A percentile compares a stretch with the other conserved stretches of the same genome.
Evolutionary conservation across 495 filamentous ascomycete genomes (phyloP).

Genomic region (Aspergillus baeticus): DNA sequence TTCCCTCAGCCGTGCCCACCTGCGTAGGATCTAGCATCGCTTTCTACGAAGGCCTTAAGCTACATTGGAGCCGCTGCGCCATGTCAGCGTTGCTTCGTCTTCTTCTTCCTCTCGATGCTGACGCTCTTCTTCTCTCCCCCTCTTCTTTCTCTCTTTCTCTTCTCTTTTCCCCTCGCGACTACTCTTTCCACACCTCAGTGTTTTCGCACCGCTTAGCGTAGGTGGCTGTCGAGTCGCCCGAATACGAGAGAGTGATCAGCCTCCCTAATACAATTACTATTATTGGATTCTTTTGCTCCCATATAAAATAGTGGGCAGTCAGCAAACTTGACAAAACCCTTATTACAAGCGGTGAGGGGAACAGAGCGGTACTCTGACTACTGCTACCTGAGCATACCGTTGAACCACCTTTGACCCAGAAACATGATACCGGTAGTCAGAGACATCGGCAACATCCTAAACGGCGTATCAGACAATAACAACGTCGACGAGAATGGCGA

Average conservation of each 20-base stretch:
- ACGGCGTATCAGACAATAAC: too few relatives aligned
- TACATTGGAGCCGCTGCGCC: slow-evolving; percentile 17
- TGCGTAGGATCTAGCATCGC: background rate
- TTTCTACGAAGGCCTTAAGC: slow-evolving; percentile 6
- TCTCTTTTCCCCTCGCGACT: slow-evolving; percentile 19
- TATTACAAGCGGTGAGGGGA: background rate
- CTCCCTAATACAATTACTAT: background rate
- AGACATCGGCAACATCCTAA: too few relatives aligned
- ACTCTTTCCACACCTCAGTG: background rate
- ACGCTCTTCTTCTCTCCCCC: slow-evolving; percentile 14
- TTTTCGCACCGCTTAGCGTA: background rate
- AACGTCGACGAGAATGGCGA: too few relatives aligned
- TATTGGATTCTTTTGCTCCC: slow-evolving; percentile 2
- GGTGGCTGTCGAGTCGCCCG: background rate
- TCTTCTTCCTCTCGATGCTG: slow-evolving; percentile 10
- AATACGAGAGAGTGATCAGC: slow-evolving; percentile 6
- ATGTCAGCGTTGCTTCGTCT: slow-evolving; percentile 17
- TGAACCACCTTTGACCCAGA: background rate
- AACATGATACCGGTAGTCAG: too few relatives aligned
- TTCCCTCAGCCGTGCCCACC: slow-evolving; percentile 5
- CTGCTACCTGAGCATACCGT: background rate
- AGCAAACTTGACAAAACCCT: background rate
- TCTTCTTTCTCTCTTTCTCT: slow-evolving; percentile 8
- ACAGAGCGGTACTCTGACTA: background rate
- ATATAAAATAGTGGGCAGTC: slow-evolving; percentile 4